Percentiles rank a stretch among this genome's conserved stretches.
Conservation (phyloP, 352 stramenopile species). For the Sclerospora graminicola region DNA sequence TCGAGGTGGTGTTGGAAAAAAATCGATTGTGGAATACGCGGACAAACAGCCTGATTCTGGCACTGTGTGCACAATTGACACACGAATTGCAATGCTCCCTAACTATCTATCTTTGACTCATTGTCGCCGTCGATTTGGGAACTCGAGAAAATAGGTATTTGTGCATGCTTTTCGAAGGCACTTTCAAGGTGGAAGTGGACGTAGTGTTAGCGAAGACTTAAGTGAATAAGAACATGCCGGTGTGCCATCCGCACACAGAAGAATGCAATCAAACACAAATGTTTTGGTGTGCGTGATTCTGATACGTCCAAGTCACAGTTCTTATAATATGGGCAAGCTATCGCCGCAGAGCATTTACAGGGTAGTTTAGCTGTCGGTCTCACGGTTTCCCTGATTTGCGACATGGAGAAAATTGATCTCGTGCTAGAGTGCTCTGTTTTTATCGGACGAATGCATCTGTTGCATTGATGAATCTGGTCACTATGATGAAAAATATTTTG, state of each 20-base stretch:
- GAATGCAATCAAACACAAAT: slow-evolving; percentile 96
- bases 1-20: too few species aligned
- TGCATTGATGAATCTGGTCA: slow-evolving; percentile 94
- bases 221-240: slow-evolving; percentile 22
- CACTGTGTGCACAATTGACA: too few species aligned
- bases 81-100: too few species aligned
- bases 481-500: slow-evolving; percentile 47
- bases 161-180: slow-evolving; percentile 98
- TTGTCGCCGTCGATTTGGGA: slow-evolving; percentile 87
- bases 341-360: slow-evolving; percentile 96
- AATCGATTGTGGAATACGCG: too few species aligned
- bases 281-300: slow-evolving; percentile 96
- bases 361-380: slow-evolving; percentile 96
- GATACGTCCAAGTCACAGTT: slow-evolving; percentile 98
- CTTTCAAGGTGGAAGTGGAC: slow-evolving; percentile 54
- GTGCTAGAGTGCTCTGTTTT: slow-evolving; percentile 96
- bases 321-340: slow-evolving; percentile 92
- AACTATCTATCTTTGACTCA: too few species aligned
- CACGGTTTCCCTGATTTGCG: slow-evolving; percentile 94
- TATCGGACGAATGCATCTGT: slow-evolving; percentile 96
- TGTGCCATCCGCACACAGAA: slow-evolving; percentile 38
- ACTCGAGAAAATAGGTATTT: slow-evolving; percentile 97
- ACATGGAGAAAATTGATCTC: slow-evolving; percentile 96
- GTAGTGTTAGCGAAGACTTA: slow-evolving; percentile 35
- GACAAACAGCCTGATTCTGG: too few species aligned